A percentile compares a stretch with the other conserved stretches of the same genome.
Evolutionary conservation across 2,329 filamentous ascomycete genomes (phyloP).

Genomic region (Exutisphaerella laricina): DNA sequence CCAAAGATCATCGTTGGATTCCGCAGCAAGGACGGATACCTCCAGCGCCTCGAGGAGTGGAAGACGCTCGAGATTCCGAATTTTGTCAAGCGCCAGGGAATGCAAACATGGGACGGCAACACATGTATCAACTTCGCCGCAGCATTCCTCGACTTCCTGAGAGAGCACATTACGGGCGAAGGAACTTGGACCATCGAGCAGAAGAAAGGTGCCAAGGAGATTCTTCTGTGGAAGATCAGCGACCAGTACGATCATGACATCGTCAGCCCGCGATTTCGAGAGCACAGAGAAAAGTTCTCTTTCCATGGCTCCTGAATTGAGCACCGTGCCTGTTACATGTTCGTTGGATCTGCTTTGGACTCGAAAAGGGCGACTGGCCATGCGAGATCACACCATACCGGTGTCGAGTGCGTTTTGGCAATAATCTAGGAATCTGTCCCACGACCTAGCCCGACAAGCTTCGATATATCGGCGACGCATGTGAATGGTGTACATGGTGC

Average conservation of each 20-base stretch:
- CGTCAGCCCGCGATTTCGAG: slow-evolving; percentile 9
- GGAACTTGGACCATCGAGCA: slow-evolving; percentile 79
- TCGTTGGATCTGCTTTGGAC: no score
- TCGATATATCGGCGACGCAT: background rate
- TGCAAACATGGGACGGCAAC: slow-evolving; percentile 80
- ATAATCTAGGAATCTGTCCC: background rate
- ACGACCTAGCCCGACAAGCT: background rate
- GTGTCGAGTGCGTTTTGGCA: background rate
- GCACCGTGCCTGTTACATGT: no score
- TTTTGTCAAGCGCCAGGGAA: slow-evolving; percentile 62
- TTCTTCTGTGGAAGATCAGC: slow-evolving; percentile 66
- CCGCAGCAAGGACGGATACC: slow-evolving; percentile 64
- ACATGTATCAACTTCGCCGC: slow-evolving; percentile 87
- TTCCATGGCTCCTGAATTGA: no score
- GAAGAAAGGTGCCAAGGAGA: slow-evolving; percentile 52
- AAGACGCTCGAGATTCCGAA: slow-evolving; percentile 73
- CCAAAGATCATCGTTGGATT: slow-evolving; percentile 90
- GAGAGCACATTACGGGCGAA: slow-evolving; percentile 49
- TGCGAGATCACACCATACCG: no score
- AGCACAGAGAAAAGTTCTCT: no score
- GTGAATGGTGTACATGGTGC: background rate
- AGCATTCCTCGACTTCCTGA: slow-evolving; percentile 56
- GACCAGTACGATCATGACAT: slow-evolving; percentile 16
- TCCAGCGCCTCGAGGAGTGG: slow-evolving; percentile 69
- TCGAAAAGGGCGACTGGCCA: no score